Conservation (phyloP, 192 early-diverging fungal species). For the Dissophora globulifera region DNA sequence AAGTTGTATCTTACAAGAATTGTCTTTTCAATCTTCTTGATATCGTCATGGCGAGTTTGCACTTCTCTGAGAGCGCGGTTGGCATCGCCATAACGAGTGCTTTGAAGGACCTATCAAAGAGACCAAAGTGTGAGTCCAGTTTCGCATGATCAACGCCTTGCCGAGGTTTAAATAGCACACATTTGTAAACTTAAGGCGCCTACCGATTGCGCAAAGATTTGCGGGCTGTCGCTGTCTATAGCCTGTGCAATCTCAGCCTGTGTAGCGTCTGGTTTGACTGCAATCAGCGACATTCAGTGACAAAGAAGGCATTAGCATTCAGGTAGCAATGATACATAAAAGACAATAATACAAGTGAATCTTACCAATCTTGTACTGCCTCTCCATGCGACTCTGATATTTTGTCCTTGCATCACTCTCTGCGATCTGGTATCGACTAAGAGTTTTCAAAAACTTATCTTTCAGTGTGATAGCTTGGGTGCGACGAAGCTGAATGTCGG, state of each 20-base stretch:
- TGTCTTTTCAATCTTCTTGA: slow-evolving; percentile 88
- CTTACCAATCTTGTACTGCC: slow-evolving; percentile 86
- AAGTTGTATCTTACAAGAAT: slow-evolving; percentile 85
- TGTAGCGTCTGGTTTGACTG: slow-evolving; percentile 86
- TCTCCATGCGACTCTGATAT: slow-evolving; percentile 84
- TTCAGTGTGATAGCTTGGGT: slow-evolving; percentile 62
- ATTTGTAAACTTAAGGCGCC: too few species aligned
- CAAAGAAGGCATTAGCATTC: too few species aligned
- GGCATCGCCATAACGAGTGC: slow-evolving; percentile 77
- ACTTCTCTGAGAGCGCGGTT: slow-evolving; percentile 81
- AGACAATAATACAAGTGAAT: background rate
- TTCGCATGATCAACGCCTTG: too few species aligned
- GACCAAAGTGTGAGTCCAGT: too few species aligned
- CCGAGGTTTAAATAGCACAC: too few species aligned
- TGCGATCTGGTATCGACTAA: slow-evolving; percentile 81
- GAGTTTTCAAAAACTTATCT: slow-evolving; percentile 70
- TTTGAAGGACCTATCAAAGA: slow-evolving; percentile 77
- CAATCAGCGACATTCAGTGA: too few species aligned
- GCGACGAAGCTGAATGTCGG: slow-evolving; percentile 34
- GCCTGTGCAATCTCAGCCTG: slow-evolving; percentile 79
- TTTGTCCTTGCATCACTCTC: slow-evolving; percentile 86
- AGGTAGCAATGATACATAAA: too few species aligned
- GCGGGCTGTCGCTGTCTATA: slow-evolving; percentile 75
- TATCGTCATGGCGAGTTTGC: slow-evolving; percentile 86
- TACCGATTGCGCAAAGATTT: slow-evolving; percentile 88